A percentile compares a stretch with the other conserved stretches of the same genome.
Conservation (phyloP, 768 basidiomycete genomes). For the Rhodotorula babjevae region DNA sequence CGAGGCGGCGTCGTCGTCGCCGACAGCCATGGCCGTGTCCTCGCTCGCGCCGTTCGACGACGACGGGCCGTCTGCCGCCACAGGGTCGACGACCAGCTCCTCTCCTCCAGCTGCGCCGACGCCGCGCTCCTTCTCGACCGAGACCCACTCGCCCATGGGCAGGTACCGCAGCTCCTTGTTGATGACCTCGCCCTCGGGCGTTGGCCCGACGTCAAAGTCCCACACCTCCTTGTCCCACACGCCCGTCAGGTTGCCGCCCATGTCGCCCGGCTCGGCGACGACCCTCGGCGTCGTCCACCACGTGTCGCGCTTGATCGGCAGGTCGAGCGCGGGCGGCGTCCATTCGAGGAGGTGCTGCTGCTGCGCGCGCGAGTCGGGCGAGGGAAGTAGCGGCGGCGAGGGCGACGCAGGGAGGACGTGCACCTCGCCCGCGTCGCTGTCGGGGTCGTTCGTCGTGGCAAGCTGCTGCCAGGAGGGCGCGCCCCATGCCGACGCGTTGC, state of each 20-base stretch:
- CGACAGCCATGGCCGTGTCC: neutral
- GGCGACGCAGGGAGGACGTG: neutral
- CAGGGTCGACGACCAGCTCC: too few relatives aligned
- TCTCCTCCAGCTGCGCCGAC: too few relatives aligned
- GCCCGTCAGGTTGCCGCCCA: neutral
- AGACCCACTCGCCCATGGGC: neutral
- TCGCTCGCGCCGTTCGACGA: neutral
- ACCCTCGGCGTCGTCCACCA: conserved; percentile 12
- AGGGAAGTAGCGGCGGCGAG: neutral
- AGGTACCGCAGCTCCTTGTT: neutral
- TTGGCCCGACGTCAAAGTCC: conserved; percentile 10
- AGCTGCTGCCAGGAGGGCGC: neutral
- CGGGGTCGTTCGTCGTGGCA: neutral
- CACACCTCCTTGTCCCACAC: conserved; percentile 6
- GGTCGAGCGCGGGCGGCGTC: neutral
- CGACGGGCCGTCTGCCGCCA: neutral
- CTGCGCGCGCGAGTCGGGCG: neutral
- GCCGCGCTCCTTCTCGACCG: neutral
- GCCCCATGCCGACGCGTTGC: neutral
- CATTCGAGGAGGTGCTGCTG: neutral
- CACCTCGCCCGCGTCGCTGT: neutral
- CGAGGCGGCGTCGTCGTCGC: neutral
- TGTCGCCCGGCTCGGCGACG: neutral
- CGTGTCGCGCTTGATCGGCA: neutral
- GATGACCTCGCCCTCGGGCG: neutral